A percentile compares a stretch with the other conserved stretches of the same genome.
phyloP scores from a whole-genome alignment of 768 basidiomycete species.

The Harrya chromipes region DNA sequence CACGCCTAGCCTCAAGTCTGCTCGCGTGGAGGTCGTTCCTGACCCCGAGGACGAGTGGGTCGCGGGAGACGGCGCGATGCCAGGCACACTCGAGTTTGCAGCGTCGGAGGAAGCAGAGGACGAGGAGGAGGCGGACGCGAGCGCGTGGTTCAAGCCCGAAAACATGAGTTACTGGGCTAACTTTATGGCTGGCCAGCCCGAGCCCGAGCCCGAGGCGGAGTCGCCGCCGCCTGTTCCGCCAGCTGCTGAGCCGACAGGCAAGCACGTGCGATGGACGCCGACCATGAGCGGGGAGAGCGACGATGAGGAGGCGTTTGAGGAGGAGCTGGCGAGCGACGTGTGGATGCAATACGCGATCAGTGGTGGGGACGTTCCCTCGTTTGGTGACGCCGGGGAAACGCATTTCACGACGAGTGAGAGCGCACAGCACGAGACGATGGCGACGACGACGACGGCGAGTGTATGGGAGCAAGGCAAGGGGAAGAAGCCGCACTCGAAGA shows the following conservation, averaged over 20 bases:
- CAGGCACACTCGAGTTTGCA: conserved; percentile 4
- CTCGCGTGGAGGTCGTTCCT: conserved; percentile 12
- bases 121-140: conserved; percentile 21
- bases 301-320: conserved; percentile 22
- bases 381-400: conserved; percentile 5
- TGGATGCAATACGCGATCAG: conserved; percentile 33
- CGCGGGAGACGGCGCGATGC: background rate
- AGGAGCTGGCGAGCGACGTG: conserved; percentile 16
- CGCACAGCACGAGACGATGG: background rate
- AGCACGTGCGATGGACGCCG: conserved; percentile 29
- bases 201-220: conserved; percentile 9
- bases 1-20: conserved; percentile 8
- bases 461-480: conserved; percentile 25
- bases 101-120: conserved; percentile 10
- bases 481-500: conserved; percentile 16
- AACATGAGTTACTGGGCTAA: conserved; percentile 29
- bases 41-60: conserved; percentile 13
- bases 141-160: conserved; percentile 24
- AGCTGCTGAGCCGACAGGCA: conserved; percentile 6
- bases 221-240: background rate
- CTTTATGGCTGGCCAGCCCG: conserved; percentile 19
- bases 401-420: conserved; percentile 1
- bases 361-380: conserved; percentile 20
- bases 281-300: conserved; percentile 15
- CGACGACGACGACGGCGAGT: background rate